These are phyloP conservation scores for Kurtzmaniella natalensis DNA, from an alignment of 1,139 yeast species.

Conservation along the genomic window DNA sequence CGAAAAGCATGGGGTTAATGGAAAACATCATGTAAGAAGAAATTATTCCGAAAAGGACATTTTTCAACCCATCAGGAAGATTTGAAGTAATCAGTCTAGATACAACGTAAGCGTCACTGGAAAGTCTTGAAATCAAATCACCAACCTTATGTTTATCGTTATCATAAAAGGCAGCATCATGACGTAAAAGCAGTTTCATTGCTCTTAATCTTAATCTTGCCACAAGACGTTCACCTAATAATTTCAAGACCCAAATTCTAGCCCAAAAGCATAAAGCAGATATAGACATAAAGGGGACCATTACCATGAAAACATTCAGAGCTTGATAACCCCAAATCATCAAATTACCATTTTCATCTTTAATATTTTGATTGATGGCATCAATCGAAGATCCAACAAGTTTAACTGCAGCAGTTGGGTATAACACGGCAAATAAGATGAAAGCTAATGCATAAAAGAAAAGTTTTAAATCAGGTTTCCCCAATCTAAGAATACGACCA, in stretches of 20 bases:
- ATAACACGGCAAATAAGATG: conserved; percentile 42
- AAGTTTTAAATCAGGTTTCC: conserved; percentile 37
- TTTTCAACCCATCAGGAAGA: conserved; percentile 47
- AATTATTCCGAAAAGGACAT: conserved; percentile 39
- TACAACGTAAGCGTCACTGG: conserved; percentile 53
- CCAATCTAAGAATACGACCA: conserved; percentile 33
- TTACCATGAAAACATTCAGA: conserved; percentile 35
- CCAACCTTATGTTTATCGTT: conserved; percentile 52
- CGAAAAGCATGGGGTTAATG: conserved; percentile 42
- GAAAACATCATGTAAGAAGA: conserved; percentile 46
- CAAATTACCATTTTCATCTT: conserved; percentile 38
- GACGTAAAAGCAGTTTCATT: conserved; percentile 47
- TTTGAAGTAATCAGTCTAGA: conserved; percentile 43
- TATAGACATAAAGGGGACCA: conserved; percentile 44
- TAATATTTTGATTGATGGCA: conserved; percentile 34
- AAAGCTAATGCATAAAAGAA: conserved; percentile 39
- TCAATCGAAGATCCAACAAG: conserved; percentile 46
- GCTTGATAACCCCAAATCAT: conserved; percentile 46
- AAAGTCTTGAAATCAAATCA: conserved; percentile 48
- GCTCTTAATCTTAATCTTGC: conserved; percentile 46
- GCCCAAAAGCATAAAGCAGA: conserved; percentile 50
- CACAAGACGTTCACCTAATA: conserved; percentile 39
- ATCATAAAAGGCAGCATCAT: conserved; percentile 49
- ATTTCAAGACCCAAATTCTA: conserved; percentile 43
- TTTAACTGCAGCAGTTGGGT: conserved; percentile 44